Conservation (phyloP, 1,284 basidiomycete genomes). For the Thecaphora thlaspeos region DNA sequence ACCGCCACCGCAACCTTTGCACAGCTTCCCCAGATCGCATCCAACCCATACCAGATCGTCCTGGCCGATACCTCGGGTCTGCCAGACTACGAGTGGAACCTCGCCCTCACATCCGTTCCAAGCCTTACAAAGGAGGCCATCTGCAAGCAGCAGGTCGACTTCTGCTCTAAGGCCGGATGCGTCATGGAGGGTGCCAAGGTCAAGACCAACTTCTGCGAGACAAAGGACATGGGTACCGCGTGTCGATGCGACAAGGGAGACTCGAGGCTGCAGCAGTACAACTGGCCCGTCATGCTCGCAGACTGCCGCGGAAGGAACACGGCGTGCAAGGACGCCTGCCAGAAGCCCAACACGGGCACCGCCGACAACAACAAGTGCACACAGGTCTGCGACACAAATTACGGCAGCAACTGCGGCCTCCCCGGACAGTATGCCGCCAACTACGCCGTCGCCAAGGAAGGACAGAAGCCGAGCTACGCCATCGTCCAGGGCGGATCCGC, state of each 20-base stretch:
- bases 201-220: slow-evolving; percentile 53
- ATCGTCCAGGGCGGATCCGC: slow-evolving; percentile 43
- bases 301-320: slow-evolving; percentile 48
- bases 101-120: slow-evolving; percentile 24
- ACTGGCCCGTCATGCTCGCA: slow-evolving; percentile 52
- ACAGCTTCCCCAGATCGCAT: slow-evolving; percentile 15
- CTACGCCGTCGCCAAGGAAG: slow-evolving; percentile 44
- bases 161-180: slow-evolving; percentile 48
- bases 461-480: slow-evolving; percentile 37
- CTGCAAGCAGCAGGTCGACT: slow-evolving; percentile 45
- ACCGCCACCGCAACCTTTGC: slow-evolving; percentile 32
- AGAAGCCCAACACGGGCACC: slow-evolving; percentile 29
- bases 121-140: slow-evolving; percentile 21
- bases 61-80: slow-evolving; percentile 29
- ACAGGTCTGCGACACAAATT: slow-evolving; percentile 35
- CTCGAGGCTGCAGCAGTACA: slow-evolving; percentile 45
- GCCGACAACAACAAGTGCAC: slow-evolving; percentile 35
- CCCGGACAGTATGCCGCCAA: slow-evolving; percentile 48
- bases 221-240: slow-evolving; percentile 37
- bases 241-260: slow-evolving; percentile 46
- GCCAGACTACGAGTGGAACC: slow-evolving; percentile 26
- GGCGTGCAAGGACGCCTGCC: slow-evolving; percentile 42
- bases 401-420: slow-evolving; percentile 42
- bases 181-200: slow-evolving; percentile 8
- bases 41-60: slow-evolving; percentile 33